Evolutionary conservation across 257 asterid genomes (phyloP).

Genomic region (Solanum pennellii): DNA sequence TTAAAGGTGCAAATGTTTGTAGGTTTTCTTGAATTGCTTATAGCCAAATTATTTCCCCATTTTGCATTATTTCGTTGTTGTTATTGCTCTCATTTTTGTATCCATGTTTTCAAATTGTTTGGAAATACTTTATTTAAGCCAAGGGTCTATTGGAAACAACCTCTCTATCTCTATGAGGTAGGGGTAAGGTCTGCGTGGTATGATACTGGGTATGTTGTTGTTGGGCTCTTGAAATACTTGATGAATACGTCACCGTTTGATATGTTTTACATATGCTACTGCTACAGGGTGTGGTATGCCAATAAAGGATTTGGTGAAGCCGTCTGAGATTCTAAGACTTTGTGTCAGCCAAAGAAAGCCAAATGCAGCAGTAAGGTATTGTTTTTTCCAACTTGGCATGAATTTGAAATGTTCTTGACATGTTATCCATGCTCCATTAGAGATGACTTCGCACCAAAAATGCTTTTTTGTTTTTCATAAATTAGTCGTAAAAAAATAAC

Average conservation of each 20-base stretch:
- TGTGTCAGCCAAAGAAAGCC: slow-evolving; percentile 61
- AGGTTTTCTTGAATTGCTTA: not conserved
- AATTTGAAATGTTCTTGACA: not conserved
- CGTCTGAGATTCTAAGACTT: slow-evolving; percentile 45
- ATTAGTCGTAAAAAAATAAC: not conserved
- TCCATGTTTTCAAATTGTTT: not conserved
- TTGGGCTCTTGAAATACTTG: not conserved
- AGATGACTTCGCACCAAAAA: not conserved
- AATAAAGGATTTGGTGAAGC: slow-evolving; percentile 41
- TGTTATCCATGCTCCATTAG: not conserved
- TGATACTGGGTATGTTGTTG: not conserved
- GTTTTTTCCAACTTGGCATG: not conserved
- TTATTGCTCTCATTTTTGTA: not conserved
- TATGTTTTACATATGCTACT: not conserved
- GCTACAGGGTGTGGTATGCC: slow-evolving; percentile 53
- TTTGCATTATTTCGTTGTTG: not conserved
- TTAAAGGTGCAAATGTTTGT: not conserved
- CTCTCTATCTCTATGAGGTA: not conserved
- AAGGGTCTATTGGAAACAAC: not conserved
- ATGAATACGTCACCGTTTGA: not conserved
- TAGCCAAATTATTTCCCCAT: not conserved
- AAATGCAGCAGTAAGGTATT: slow-evolving; percentile 63
- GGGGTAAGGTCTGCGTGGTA: not conserved
- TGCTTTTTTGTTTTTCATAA: not conserved
- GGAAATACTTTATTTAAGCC: not conserved